Conservation (phyloP, 2,329 filamentous ascomycete genomes). For the Massarina eburnea region DNA sequence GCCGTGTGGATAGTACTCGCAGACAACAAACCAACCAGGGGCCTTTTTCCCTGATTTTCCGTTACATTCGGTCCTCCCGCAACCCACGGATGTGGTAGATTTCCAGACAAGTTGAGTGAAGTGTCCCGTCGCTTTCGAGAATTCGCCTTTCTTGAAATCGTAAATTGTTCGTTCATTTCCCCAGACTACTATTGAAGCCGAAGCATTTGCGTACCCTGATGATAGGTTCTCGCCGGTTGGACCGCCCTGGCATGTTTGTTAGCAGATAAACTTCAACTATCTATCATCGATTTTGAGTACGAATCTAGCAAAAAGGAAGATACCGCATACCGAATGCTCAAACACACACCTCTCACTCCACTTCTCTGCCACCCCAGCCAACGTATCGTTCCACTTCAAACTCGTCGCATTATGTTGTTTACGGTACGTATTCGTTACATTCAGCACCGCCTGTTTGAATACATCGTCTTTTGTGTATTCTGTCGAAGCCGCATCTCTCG, state of each 20-base stretch:
- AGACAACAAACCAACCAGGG: slow-evolving; percentile 33
- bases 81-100: slow-evolving; percentile 20
- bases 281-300: neutral
- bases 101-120: slow-evolving; percentile 34
- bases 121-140: slow-evolving; percentile 37
- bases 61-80: slow-evolving; percentile 21
- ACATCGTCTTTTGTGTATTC: slow-evolving; percentile 44
- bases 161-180: slow-evolving; percentile 62
- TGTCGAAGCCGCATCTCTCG: slow-evolving; percentile 6
- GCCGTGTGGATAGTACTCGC: slow-evolving; percentile 43
- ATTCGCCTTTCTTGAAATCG: slow-evolving; percentile 59
- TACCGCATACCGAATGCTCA: slow-evolving; percentile 52
- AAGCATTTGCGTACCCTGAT: slow-evolving; percentile 63
- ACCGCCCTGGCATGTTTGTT: slow-evolving; percentile 47
- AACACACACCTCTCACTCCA: slow-evolving; percentile 56
- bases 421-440: slow-evolving; percentile 68
- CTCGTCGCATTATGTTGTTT: slow-evolving; percentile 60
- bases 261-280: neutral
- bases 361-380: slow-evolving; percentile 56
- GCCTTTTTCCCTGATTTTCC: slow-evolving; percentile 17
- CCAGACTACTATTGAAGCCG: slow-evolving; percentile 66
- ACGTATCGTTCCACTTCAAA: slow-evolving; percentile 66
- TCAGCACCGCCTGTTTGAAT: slow-evolving; percentile 59
- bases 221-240: slow-evolving; percentile 76
- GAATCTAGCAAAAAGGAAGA: slow-evolving; percentile 1